A percentile compares a stretch with the other conserved stretches of the same genome.
Evolutionary conservation across 164 flowering plant genomes (phyloP).

Genomic region (Liriodendron chinense): DNA sequence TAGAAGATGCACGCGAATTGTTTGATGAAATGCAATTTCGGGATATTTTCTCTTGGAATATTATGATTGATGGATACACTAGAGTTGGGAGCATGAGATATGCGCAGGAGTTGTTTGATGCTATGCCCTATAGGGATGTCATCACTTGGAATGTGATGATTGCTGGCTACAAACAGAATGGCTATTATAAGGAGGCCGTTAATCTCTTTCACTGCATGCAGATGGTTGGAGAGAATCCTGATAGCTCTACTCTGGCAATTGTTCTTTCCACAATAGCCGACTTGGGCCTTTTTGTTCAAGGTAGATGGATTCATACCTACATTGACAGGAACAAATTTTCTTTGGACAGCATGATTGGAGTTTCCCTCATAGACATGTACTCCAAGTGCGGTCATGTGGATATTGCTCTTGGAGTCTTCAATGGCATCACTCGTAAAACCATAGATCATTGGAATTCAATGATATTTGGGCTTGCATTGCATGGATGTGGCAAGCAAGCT

Average conservation of each 20-base stretch:
- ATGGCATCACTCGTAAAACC: neutral
- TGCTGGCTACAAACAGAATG: conserved; percentile 12
- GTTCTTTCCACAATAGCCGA: conserved; percentile 15
- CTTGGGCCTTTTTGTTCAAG: conserved; percentile 12
- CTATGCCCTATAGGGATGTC: conserved; percentile 15
- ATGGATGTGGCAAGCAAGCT: conserved; percentile 12
- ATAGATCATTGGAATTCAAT: conserved; percentile 18
- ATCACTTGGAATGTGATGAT: conserved; percentile 17
- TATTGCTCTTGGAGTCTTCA: conserved; percentile 8
- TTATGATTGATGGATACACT: conserved; percentile 13
- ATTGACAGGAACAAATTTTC: conserved; percentile 2
- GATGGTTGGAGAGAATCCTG: conserved; percentile 6
- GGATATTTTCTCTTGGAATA: conserved; percentile 17
- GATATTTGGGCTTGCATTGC: conserved; percentile 14
- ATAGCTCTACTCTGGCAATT: conserved; percentile 9
- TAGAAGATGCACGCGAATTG: neutral
- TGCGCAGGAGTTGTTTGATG: conserved; percentile 6
- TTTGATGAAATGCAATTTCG: conserved; percentile 11
- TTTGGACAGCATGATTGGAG: conserved; percentile 11
- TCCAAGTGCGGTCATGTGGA: conserved; percentile 19
- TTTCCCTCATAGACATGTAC: conserved; percentile 19
- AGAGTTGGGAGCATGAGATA: conserved; percentile 1
- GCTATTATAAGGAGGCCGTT: conserved; percentile 9
- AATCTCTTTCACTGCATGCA: conserved; percentile 13
- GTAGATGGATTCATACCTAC: conserved; percentile 18